Conservation (phyloP, 805 yeast genomes). For the Yamadazyma akitaensis region DNA sequence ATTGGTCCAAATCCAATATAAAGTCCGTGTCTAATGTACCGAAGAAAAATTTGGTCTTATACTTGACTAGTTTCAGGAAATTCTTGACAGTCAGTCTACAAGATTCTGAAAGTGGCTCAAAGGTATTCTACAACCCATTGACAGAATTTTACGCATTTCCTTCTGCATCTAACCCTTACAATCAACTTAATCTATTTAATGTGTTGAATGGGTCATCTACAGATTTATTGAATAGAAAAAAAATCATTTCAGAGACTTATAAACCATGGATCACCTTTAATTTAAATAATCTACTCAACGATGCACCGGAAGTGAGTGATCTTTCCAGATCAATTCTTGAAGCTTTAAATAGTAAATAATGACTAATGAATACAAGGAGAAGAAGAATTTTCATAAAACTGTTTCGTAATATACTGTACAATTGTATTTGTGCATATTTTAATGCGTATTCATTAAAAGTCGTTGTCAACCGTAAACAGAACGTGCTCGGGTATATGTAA, state of each 20-base stretch:
- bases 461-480: not conserved
- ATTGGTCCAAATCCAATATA: slow-evolving; percentile 59
- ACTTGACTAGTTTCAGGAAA: slow-evolving; percentile 36
- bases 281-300: slow-evolving; percentile 1
- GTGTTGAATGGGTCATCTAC: slow-evolving; percentile 24
- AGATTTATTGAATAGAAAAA: slow-evolving; percentile 14
- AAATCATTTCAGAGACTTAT: slow-evolving; percentile 11
- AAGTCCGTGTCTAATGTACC: slow-evolving; percentile 26
- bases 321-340: slow-evolving; percentile 2
- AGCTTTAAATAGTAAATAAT: slow-evolving; percentile 1
- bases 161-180: slow-evolving; percentile 57
- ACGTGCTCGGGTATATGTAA: not conserved
- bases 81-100: slow-evolving; percentile 45
- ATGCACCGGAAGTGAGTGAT: slow-evolving; percentile 4
- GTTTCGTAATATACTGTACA: not conserved
- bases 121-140: slow-evolving; percentile 40
- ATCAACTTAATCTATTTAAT: slow-evolving; percentile 57
- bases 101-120: slow-evolving; percentile 11
- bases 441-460: slow-evolving; percentile 1
- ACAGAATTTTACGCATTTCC: slow-evolving; percentile 55
- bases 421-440: not conserved
- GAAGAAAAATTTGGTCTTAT: slow-evolving; percentile 37
- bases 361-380: not conserved
- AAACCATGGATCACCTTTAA: slow-evolving; percentile 9
- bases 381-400: not conserved